Percentiles rank a stretch among this genome's conserved stretches.
Conservation (phyloP, 2,329 filamentous ascomycete genomes). For the Gremmenia infestans region DNA sequence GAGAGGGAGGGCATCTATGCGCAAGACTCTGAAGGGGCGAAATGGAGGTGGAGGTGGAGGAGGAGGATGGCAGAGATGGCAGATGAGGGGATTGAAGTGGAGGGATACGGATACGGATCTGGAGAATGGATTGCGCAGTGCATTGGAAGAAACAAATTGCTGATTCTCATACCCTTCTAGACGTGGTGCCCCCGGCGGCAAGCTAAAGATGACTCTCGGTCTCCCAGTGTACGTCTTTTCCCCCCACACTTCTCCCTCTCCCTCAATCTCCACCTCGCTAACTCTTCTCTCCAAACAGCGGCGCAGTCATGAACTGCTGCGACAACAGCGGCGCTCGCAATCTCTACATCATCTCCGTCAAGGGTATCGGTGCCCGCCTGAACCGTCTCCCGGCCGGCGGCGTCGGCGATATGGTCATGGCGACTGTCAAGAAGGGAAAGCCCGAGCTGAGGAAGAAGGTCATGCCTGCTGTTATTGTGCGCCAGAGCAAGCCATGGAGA, state of each 20-base stretch:
- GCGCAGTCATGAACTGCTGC: conserved; percentile 99
- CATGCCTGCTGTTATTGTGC: conserved; percentile 98
- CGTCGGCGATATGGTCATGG: conserved; percentile 99
- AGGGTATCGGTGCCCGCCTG: conserved; percentile 94
- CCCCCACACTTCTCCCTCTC: too few species aligned
- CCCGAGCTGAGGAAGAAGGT: conserved; percentile 99
- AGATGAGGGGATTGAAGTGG: background rate
- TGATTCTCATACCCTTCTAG: conserved; percentile 35
- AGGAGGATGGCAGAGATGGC: background rate
- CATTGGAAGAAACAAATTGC: conserved; percentile 1
- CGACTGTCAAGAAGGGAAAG: conserved; percentile 99
- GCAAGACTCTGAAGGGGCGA: background rate
- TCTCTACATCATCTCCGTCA: conserved; percentile 99
- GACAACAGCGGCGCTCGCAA: conserved; percentile 99
- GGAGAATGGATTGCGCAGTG: background rate
- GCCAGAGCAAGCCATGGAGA: conserved; percentile 99
- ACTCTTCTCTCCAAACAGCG: conserved; percentile 48
- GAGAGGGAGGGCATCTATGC: background rate
- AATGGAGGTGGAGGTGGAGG: background rate
- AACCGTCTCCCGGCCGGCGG: conserved; percentile 96
- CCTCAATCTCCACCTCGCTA: background rate
- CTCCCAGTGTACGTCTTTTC: conserved; percentile 99
- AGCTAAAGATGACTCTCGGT: conserved; percentile 99
- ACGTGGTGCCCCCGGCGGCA: conserved; percentile 95
- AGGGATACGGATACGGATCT: conserved; percentile 10